Evolutionary conservation across 1,284 basidiomycete genomes (phyloP), one percentile per base, ranked within the genome.

Genomic region (Ceratobasidium theobromae): DNA sequence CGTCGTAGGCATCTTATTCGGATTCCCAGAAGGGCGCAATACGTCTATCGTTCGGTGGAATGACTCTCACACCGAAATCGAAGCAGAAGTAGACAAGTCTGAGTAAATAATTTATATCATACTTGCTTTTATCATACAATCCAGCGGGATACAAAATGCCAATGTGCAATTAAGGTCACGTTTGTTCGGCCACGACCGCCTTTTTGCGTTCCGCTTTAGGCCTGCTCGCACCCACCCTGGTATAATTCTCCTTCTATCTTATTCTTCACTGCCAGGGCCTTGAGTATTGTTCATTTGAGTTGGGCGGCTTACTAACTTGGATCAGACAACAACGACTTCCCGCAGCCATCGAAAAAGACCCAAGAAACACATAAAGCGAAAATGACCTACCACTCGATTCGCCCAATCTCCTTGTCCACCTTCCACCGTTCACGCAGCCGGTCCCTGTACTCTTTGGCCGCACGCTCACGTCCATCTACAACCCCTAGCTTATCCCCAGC

Each of bases 401-500:
- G 88, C 70, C 88, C 84, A 52, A 99, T 88, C 69, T 94, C 86
- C 46, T 82, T 81, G 73, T 95, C 92, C 69, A 86, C 81, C 74
- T 88, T 88, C 95, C 96, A 99, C 73, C 91, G 84, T 72, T 94
- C 86, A 72, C 91, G 87, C 68, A 99, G 84, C 70, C 85, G 89
- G 66, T 94, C 88, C 32, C 95, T 82, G 78, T 99, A 98, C 76
- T 99, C 96, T 71, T 95, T 90, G 18, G 89, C 86, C 6, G 94
- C 92, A 64, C 93, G 85, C 76, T 99, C 96, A 68, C 94, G 85
- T n/a, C 91, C 89, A 55, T 91, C 93, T 70, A 97, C 81, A 57
- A 97, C 84, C 4, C 96, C 97, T 30, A 99, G 81, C 76, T 93
- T 97, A 71, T 97, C 95, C 0, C 91, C 89, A 0, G 96, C 94